These are phyloP conservation scores for Fusarium sp. DNA, from an alignment of 2,329 filamentous ascomycete genomes.

Conservation along the genomic window DNA sequence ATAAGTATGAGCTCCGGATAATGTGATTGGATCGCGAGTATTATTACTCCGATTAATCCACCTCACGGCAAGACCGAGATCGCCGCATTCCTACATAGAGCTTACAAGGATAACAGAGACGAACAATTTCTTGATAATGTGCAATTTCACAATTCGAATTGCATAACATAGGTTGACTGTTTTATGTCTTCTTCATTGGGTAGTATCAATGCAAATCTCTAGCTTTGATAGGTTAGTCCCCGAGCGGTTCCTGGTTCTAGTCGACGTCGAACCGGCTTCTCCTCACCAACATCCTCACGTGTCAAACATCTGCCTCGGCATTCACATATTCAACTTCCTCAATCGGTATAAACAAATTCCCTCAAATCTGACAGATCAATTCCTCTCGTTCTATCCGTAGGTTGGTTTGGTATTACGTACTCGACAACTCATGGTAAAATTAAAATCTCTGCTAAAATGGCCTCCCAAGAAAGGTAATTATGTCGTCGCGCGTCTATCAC, in stretches of 20 bases:
- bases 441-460: slow-evolving; percentile 29
- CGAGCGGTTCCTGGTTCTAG: background rate
- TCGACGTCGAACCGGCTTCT: slow-evolving; percentile 13
- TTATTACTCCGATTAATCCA: background rate
- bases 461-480: slow-evolving; percentile 23
- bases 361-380: slow-evolving; percentile 12
- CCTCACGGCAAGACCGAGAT: background rate
- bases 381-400: background rate
- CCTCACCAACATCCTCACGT: slow-evolving; percentile 17
- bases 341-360: slow-evolving; percentile 17
- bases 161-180: background rate
- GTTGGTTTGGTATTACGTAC: background rate
- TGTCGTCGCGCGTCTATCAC: slow-evolving; percentile 10
- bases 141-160: background rate
- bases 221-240: slow-evolving; percentile 1
- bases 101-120: background rate
- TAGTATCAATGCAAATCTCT: background rate
- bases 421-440: slow-evolving; percentile 19
- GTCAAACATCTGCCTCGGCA: slow-evolving; percentile 17
- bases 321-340: slow-evolving; percentile 11
- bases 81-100: background rate
- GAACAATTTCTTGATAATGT: background rate
- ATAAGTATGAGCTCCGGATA: background rate
- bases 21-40: background rate
- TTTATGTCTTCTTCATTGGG: background rate